Base-by-base conservation (phyloP, 371 early-diverging fungal genomes). In the Neoconidiobolus thromboides region DNA sequence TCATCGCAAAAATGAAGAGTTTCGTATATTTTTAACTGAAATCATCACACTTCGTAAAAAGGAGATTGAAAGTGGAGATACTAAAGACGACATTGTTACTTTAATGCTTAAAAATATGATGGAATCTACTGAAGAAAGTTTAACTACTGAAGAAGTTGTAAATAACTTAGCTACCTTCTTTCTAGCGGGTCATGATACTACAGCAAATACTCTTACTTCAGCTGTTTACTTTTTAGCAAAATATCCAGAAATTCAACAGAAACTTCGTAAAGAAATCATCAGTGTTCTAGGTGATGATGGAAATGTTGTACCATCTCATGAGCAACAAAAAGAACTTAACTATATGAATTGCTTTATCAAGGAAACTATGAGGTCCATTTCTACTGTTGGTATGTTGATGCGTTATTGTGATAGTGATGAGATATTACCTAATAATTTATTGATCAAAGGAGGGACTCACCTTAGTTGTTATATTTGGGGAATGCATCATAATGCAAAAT, bases 171-270 rank as follows among this genome's bases (percentile, higher is more conserved):
- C 67, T 62, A 70, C 68, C 60, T 70, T 71, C 62, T 57, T 75
- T 44, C 58, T 69, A 41, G 79, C 80, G 26, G 80, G 80, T 9
- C 70, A 72, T 41, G 80, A 76, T 47, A 80, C 80, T 1, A 69
- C 77, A 0, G 68, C 77, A 5, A 74, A 71, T 63, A 63, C 75
- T 44, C 43, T 80, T 48, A 68, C 72, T 5, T 68, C 68, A 55
- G 65, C 65, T 55, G 61, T 70, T 52, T 71, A 70, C 51, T 56
- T 63, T 43, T 63, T 78, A 12, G 70, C 69, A 41, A 67, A 66
- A 60, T 54, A 76, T 64, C 76, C 77, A 14, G 68, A 71, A 2
- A 61, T 69, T 26, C 63, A 72, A 66, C 60, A 69, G 9, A 67
- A 66, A 37, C 61, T 76, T 54, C 64, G 65, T 36, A 64, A 71